phyloP scores from a whole-genome alignment of 495 filamentous ascomycete genomes.

The Rhypophila decipiens region DNA sequence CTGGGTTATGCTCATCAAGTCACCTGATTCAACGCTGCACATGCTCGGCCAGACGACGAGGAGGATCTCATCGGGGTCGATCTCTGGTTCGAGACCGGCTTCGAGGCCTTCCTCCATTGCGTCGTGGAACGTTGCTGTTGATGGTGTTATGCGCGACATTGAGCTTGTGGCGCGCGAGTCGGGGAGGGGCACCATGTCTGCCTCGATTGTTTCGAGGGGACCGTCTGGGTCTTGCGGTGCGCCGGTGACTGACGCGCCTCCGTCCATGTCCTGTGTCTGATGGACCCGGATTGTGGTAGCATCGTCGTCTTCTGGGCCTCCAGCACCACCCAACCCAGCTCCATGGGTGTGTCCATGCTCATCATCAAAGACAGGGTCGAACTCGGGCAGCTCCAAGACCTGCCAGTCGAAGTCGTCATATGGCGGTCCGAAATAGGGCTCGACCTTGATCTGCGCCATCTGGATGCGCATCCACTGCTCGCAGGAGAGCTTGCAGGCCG shows the following conservation, averaged over 20 bases:
- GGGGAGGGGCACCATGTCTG: not conserved
- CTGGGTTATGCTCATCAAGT: constrained; percentile 30
- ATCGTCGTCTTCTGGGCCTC: constrained; percentile 6
- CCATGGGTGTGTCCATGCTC: not conserved
- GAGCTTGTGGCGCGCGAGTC: too few relatives aligned
- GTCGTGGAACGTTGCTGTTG: not conserved
- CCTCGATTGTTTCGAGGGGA: constrained; percentile 19
- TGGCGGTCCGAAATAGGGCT: constrained; percentile 33
- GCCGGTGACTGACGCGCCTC: too few relatives aligned
- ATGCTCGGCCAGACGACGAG: constrained; percentile 33
- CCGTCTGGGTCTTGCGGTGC: constrained; percentile 13
- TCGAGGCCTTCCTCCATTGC: constrained; percentile 4
- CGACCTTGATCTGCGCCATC: constrained; percentile 28
- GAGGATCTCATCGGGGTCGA: constrained; percentile 31
- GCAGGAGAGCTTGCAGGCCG: constrained; percentile 25
- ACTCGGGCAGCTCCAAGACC: constrained; percentile 29
- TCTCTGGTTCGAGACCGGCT: constrained; percentile 21
- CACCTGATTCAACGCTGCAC: constrained; percentile 30
- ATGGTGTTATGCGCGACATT: not conserved
- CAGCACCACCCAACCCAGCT: not conserved
- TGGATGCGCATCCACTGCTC: constrained; percentile 33
- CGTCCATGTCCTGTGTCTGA: too few relatives aligned
- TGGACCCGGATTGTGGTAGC: not conserved
- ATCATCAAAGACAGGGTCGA: constrained; percentile 14
- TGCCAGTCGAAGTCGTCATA: constrained; percentile 38